Conservation (phyloP, 768 basidiomycete species). For the Fistulinella prunicolor region DNA sequence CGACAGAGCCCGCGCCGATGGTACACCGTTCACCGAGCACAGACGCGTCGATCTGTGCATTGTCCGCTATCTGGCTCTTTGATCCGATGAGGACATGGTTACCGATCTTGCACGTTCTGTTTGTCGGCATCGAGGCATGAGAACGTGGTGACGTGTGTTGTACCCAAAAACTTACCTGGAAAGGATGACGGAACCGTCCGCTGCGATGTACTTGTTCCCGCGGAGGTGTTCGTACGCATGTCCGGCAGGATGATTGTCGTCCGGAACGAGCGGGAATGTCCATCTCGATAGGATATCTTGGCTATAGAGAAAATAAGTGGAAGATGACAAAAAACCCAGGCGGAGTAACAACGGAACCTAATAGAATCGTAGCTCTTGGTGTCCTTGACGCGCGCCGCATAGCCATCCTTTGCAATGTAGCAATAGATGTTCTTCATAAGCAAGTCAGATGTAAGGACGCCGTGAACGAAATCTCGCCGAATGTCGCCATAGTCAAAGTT, state of each 20-base stretch:
- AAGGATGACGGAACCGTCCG: constrained; percentile 71
- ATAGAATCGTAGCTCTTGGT: constrained; percentile 89
- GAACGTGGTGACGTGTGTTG: neutral
- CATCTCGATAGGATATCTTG: constrained; percentile 91
- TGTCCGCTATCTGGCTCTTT: constrained; percentile 61
- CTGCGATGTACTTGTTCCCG: constrained; percentile 87
- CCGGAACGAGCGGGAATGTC: constrained; percentile 95
- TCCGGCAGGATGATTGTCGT: constrained; percentile 84
- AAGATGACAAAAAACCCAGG: neutral
- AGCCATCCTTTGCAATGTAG: constrained; percentile 83
- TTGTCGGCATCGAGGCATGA: neutral
- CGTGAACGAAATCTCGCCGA: constrained; percentile 89
- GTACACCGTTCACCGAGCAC: constrained; percentile 75
- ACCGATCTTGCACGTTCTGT: constrained; percentile 78
- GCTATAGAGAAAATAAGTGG: constrained; percentile 39
- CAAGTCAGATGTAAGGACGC: constrained; percentile 90
- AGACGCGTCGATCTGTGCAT: constrained; percentile 64
- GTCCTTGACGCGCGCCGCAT: constrained; percentile 91
- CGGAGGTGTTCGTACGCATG: constrained; percentile 82
- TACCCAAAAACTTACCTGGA: constrained; percentile 58
- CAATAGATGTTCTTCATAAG: constrained; percentile 94
- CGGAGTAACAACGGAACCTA: constrained; percentile 47
- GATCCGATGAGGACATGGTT: constrained; percentile 86
- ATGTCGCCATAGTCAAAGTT: constrained; percentile 97
- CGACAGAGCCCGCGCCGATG: constrained; percentile 66